Percentiles rank a stretch among this genome's conserved stretches.
Conservation (phyloP, 805 yeast genomes). For the Ogataea polymorpha region DNA sequence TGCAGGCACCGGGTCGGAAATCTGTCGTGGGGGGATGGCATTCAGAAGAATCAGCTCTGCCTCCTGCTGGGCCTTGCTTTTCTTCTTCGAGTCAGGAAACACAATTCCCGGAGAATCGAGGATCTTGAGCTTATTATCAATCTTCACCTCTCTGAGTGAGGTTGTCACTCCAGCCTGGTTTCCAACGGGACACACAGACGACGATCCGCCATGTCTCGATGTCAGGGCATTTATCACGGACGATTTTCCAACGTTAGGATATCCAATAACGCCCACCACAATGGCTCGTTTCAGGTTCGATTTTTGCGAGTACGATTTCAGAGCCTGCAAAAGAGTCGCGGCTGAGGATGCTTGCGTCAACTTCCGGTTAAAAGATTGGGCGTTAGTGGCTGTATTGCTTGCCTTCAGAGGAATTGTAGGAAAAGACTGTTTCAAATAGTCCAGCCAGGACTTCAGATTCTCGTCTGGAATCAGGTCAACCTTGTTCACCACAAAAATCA, state of each 20-base stretch:
- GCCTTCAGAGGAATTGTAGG: conserved; percentile 91
- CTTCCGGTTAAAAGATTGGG: conserved; percentile 67
- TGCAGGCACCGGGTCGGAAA: conserved; percentile 81
- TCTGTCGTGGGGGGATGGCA: conserved; percentile 84
- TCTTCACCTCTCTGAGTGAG: conserved; percentile 83
- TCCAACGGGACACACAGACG: conserved; percentile 90
- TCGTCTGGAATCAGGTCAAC: conserved; percentile 89
- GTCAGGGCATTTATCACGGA: conserved; percentile 89
- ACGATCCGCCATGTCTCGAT: conserved; percentile 68
- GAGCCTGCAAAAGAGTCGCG: conserved; percentile 66
- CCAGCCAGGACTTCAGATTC: conserved; percentile 80
- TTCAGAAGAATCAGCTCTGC: conserved; percentile 87
- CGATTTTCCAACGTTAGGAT: conserved; percentile 96
- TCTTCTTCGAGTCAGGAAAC: conserved; percentile 63
- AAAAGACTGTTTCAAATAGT: conserved; percentile 72
- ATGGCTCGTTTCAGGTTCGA: conserved; percentile 85
- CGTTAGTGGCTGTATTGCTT: conserved; percentile 67
- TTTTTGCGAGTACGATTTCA: conserved; percentile 81
- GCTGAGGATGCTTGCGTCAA: conserved; percentile 72
- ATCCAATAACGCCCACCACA: conserved; percentile 93
- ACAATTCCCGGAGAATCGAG: conserved; percentile 98
- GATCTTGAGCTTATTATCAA: conserved; percentile 83
- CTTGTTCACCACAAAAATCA: conserved; percentile 84
- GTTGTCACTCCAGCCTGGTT: conserved; percentile 98
- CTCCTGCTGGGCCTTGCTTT: conserved; percentile 56